Base-by-base conservation (phyloP, 2,329 filamentous ascomycete genomes). In the Pestalotiopsis sp. region DNA sequence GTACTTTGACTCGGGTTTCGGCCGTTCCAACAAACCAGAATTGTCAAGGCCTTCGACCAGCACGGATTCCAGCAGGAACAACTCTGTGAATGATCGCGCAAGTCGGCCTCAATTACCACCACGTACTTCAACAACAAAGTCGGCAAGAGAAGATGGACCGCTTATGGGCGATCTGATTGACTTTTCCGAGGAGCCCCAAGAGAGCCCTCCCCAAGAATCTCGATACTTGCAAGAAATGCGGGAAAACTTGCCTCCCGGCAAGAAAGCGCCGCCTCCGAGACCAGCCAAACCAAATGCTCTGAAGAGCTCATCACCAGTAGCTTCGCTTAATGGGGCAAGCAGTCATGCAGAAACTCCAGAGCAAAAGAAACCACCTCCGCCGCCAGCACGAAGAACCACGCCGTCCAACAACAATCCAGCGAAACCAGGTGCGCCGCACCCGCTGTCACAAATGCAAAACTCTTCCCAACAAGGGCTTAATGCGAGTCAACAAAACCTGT, bases 1-100 rank as follows among this genome's bases (percentile, higher is more conserved):
- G 0, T 98, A 96, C 77, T 98, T 98, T 75, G 93, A 97, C 71
- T 85, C 89, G 1, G 78, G 80, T 0, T 81, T 82, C 64, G 76
- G 79, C 11, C 65, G 75, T 10, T 66, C 67, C 14, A 70, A 70
- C 62, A 63, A 66, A 71, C 59, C 67, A 40, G 73, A 72, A 3
- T 75, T 77, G n/a, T 75, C 77, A 56, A 66, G 64, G 9, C 67
- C 59, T 55, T 66, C n/a, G 58, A 67, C 55, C 65, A 56, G 44
- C 66, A 38, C 64, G 69, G 66, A 69, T 69, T 70, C 38, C 69
- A 73, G 66, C 62, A 68, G 69, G 6, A 59, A 55, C 1, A 70
- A 68, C 58, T 66, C 71, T 2, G 68, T 30, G 17, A 73, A 77
- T 17, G 69, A 75, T 13, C 67, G 66, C 9, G 52, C 63, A 0